These are phyloP conservation scores for Hypoxylon rubiginosum DNA, from an alignment of 2,329 filamentous ascomycete genomes.

Conservation along the genomic window DNA sequence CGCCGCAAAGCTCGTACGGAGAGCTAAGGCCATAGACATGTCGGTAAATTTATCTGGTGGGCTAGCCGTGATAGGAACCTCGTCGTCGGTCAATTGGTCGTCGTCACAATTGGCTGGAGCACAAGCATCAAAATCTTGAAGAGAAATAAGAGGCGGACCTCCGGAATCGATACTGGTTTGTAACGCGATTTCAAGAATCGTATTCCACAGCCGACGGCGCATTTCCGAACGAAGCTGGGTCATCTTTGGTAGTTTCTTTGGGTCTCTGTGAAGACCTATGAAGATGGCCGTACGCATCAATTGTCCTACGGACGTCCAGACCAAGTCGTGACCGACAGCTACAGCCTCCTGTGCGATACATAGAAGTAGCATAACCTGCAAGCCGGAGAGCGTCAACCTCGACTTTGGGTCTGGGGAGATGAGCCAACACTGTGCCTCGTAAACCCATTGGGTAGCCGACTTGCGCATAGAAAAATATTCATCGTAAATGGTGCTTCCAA, in stretches of 20 bases:
- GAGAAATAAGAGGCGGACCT: conserved; percentile 62
- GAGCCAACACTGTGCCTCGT: conserved; percentile 67
- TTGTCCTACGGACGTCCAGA: conserved; percentile 65
- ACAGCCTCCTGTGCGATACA: conserved; percentile 63
- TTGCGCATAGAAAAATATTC: conserved; percentile 59
- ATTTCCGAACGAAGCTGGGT: conserved; percentile 65
- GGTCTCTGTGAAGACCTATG: conserved; percentile 72
- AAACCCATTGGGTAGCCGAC: conserved; percentile 63
- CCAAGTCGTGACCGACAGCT: conserved; percentile 63
- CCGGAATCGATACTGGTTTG: conserved; percentile 66
- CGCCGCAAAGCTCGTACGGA: conserved; percentile 58
- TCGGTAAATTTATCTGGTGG: conserved; percentile 57
- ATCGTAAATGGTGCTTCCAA: conserved; percentile 64
- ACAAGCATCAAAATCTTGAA: conserved; percentile 64
- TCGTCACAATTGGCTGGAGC: conserved; percentile 67
- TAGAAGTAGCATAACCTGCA: conserved; percentile 68
- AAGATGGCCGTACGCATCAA: conserved; percentile 68
- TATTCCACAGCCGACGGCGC: conserved; percentile 68
- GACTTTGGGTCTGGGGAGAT: conserved; percentile 62
- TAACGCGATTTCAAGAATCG: conserved; percentile 67
- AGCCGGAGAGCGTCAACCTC: conserved; percentile 60
- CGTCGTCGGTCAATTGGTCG: conserved; percentile 60
- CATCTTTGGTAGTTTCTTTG: conserved; percentile 63
- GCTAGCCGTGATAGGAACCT: conserved; percentile 36
- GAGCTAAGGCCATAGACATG: conserved; percentile 63